phyloP scores from a whole-genome alignment of 345 rosid genomes.

The Punica granatum region DNA sequence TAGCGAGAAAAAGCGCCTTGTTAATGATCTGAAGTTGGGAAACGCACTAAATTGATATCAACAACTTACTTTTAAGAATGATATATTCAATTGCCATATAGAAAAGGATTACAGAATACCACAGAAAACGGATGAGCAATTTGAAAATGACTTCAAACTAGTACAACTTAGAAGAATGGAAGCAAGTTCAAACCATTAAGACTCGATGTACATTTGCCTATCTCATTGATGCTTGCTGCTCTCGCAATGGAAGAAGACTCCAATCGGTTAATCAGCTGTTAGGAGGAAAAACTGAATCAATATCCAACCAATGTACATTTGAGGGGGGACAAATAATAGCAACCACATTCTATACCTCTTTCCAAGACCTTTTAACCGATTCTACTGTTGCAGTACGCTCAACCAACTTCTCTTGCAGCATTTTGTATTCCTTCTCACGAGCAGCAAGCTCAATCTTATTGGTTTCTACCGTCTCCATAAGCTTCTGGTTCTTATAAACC shows the following conservation, averaged over 20 bases:
- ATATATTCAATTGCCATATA: not conserved
- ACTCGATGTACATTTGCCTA: not conserved
- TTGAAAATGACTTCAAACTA: not conserved
- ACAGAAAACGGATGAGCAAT: not conserved
- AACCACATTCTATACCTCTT: conserved; percentile 35
- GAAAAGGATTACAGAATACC: not conserved
- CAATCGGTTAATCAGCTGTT: conserved; percentile 5
- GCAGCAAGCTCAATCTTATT: conserved; percentile 67
- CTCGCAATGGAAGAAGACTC: not conserved
- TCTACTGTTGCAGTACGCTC: conserved; percentile 49
- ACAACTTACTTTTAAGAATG: not conserved
- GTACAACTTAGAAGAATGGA: not conserved
- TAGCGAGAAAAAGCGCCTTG: not conserved
- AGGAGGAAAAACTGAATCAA: conserved; percentile 9
- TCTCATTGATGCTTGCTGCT: not conserved
- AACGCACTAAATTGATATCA: not conserved
- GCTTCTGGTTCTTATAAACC: conserved; percentile 86
- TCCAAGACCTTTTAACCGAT: conserved; percentile 63
- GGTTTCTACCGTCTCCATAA: conserved; percentile 69
- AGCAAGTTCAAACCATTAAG: conserved; percentile 3
- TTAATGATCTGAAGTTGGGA: not conserved
- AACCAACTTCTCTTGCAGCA: conserved; percentile 49
- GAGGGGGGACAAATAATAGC: conserved; percentile 1
- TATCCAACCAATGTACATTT: conserved; percentile 7
- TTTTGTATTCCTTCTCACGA: conserved; percentile 52